Evolutionary conservation across 75 land plant genomes (phyloP), one percentile per base, ranked within the genome.

Genomic region (Selaginella moellendorffii): DNA sequence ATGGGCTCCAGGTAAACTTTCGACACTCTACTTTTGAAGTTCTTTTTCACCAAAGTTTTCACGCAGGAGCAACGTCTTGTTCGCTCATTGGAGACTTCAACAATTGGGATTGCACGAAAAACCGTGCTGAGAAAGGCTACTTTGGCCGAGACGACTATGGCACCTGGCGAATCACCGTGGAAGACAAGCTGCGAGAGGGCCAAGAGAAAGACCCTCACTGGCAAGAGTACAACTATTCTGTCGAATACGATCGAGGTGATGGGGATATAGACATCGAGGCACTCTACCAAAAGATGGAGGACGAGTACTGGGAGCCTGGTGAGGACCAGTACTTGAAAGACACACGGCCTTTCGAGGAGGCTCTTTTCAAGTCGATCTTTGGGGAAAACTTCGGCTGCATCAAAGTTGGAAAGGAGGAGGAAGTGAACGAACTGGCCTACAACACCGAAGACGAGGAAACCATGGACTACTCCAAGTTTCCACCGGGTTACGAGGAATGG

Each of bases 261-360:
- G 81, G 76, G 56, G 82, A 81, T 42, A 68, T 86, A 69, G 76
- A 81, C 29, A 66, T 75, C 72, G 83, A 85, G 14, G 90, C 80
- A 27, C 31, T 93, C 0, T 62, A 88, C 26, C 68, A 89, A 62
- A 74, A 54, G 69, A 71, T 79, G 27, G 68, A 93, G 72, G 84
- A 88, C 66, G 98, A 93, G 52, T 93, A 93, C 52, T 93, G 96
- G 96, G 98, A 93, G 54, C 98, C 90, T 65, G 98, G 87, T 25
- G 98, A 93, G 64, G 82, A 81, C 51, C 70, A 81, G n/a, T 85
- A 62, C 62, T 28, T 86, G 24, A 79, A 76, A 18, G 67, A 69
- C 30, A 79, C 79, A n/a, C 72, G 68, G 64, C 81, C 59, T 2
- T 18, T 78, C 0, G 81, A 78, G n/a, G 68, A 78, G 14, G 91